Evolutionary conservation across 148 eudicot genomes (phyloP).

Genomic region (Diospyros lotus): DNA sequence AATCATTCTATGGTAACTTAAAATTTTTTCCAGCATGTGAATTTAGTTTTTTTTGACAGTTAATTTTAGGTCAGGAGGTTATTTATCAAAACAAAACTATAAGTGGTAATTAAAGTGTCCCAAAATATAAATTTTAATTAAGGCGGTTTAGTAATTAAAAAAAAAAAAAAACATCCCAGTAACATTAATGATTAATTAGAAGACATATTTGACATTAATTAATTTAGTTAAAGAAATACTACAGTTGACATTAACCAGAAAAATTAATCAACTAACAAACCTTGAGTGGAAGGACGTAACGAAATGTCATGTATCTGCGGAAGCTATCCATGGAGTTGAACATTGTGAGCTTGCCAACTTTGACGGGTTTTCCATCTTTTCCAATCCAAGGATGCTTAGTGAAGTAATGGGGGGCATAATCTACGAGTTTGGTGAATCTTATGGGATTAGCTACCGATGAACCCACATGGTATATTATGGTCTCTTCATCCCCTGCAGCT

Average conservation of each 20-base stretch:
- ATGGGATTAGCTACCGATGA: conserved; percentile 46
- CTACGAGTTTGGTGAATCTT: conserved; percentile 18
- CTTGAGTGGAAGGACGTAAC: conserved; percentile 54
- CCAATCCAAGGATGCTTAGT: conserved; percentile 40
- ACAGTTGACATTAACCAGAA: too few relatives aligned
- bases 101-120: too few relatives aligned
- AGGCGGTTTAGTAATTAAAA: too few relatives aligned
- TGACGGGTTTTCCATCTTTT: conserved; percentile 48
- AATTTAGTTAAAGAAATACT: too few relatives aligned
- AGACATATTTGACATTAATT: too few relatives aligned
- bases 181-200: too few relatives aligned
- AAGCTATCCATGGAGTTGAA: conserved; percentile 45
- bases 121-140: neutral
- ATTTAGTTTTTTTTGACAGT: too few relatives aligned
- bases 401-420: conserved; percentile 33
- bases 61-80: too few relatives aligned
- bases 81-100: neutral
- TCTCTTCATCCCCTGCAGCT: neutral
- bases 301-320: conserved; percentile 40
- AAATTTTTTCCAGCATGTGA: neutral
- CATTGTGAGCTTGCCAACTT: conserved; percentile 32
- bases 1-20: too few relatives aligned
- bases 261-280: conserved; percentile 9
- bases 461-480: conserved; percentile 36
- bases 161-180: neutral